These are phyloP conservation scores for Amanita subjunquillea DNA, from an alignment of 768 basidiomycete species.

Conservation along the genomic window DNA sequence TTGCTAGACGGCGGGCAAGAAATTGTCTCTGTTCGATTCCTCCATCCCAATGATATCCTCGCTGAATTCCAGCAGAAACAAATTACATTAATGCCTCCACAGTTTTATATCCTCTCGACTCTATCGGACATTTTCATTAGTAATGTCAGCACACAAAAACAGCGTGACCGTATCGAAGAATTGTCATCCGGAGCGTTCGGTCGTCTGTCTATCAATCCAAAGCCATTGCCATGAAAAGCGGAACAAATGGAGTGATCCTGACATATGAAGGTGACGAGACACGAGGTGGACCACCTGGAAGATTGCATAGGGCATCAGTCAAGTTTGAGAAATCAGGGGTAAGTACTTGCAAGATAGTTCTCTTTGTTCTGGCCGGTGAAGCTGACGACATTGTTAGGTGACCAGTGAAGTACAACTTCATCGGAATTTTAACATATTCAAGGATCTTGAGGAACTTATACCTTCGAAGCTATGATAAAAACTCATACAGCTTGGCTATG, in stretches of 20 bases:
- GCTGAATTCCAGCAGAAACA: constrained; percentile 36
- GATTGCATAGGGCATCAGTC: constrained; percentile 47
- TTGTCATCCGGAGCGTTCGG: constrained; percentile 53
- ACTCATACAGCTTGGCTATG: too few species aligned
- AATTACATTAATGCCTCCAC: constrained; percentile 63
- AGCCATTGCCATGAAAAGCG: constrained; percentile 23
- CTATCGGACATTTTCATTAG: constrained; percentile 43
- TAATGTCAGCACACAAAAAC: constrained; percentile 27
- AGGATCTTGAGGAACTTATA: constrained; percentile 25
- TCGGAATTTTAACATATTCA: constrained; percentile 60
- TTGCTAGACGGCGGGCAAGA: constrained; percentile 52
- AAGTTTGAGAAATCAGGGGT: constrained; percentile 41
- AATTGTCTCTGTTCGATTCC: constrained; percentile 58
- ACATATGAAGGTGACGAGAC: constrained; percentile 67
- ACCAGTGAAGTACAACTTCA: constrained; percentile 40
- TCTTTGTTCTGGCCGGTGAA: background rate
- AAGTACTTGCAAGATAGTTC: constrained; percentile 15
- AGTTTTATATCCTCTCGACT: constrained; percentile 60
- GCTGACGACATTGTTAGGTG: constrained; percentile 22
- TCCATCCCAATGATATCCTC: constrained; percentile 44
- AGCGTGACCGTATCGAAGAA: constrained; percentile 32
- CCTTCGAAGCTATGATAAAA: background rate
- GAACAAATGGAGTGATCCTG: constrained; percentile 36
- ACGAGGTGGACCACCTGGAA: constrained; percentile 47
- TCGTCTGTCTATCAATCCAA: constrained; percentile 48